A percentile compares a stretch with the other conserved stretches of the same genome.
phyloP scores from a whole-genome alignment of 1,139 yeast species.

The Debaryomyces nepalensis region DNA sequence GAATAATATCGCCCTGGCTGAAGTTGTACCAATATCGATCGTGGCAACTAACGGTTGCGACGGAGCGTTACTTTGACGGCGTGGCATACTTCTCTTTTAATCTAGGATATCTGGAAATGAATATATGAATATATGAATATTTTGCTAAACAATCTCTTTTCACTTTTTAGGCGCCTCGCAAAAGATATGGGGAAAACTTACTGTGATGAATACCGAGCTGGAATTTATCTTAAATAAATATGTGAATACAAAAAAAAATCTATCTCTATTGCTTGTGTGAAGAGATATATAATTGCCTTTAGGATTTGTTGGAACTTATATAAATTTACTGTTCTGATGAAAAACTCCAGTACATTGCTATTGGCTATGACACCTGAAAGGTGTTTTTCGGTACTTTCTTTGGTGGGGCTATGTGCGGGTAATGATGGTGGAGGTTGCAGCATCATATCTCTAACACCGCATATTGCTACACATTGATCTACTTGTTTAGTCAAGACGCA shows the following conservation, averaged over 20 bases:
- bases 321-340: neutral
- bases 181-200: slow-evolving; percentile 7
- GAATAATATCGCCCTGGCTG: slow-evolving; percentile 89
- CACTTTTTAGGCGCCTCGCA: slow-evolving; percentile 1
- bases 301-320: neutral
- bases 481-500: no score
- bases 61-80: slow-evolving; percentile 48
- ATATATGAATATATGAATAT: no score
- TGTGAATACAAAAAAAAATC: neutral
- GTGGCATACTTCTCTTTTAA: slow-evolving; percentile 32
- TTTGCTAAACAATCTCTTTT: neutral
- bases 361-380: slow-evolving; percentile 9
- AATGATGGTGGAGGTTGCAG: neutral
- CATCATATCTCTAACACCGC: neutral
- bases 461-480: neutral
- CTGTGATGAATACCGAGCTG: slow-evolving; percentile 2
- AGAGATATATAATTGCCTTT: neutral
- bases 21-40: slow-evolving; percentile 92
- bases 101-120: neutral
- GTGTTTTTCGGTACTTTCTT: neutral
- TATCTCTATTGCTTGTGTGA: neutral
- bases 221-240: neutral
- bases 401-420: slow-evolving; percentile 8
- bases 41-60: slow-evolving; percentile 63
- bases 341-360: slow-evolving; percentile 4